Conservation (phyloP, 2,329 filamentous ascomycete species). For the Epicoccum sorghinum region DNA sequence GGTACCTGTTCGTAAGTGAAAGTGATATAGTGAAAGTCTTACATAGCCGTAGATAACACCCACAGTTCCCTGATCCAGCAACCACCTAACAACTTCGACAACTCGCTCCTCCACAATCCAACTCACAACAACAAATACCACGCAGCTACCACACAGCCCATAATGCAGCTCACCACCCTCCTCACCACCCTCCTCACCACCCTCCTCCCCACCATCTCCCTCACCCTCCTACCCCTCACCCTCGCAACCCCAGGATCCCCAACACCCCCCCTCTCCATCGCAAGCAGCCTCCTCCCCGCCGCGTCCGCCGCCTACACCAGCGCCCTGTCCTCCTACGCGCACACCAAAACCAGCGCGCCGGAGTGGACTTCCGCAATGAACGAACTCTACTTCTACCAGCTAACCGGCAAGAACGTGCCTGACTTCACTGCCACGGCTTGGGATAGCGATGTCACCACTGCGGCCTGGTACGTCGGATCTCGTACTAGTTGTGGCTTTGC, state of each 20-base stretch:
- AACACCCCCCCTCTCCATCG: not conserved
- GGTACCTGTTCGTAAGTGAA: too few relatives aligned
- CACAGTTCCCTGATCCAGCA: too few relatives aligned
- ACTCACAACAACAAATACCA: not conserved
- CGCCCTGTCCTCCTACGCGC: constrained; percentile 2
- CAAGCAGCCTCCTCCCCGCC: not conserved
- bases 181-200: constrained; percentile 5
- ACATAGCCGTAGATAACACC: too few relatives aligned
- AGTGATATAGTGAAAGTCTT: too few relatives aligned
- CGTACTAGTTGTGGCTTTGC: too few relatives aligned
- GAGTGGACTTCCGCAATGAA: constrained; percentile 10
- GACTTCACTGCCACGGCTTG: constrained; percentile 13
- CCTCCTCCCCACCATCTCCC: constrained; percentile 2
- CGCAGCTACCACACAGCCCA: not conserved
- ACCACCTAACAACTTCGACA: too few relatives aligned
- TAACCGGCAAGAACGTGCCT: constrained; percentile 12
- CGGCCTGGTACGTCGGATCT: constrained; percentile 8
- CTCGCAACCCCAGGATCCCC: constrained; percentile 3
- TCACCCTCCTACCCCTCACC: too few relatives aligned
- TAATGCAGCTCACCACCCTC: constrained; percentile 6
- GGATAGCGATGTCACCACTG: constrained; percentile 6
- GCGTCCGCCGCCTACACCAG: constrained; percentile 6
- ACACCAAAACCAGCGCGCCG: constrained; percentile 7
- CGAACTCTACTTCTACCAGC: constrained; percentile 7
- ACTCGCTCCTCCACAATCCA: not conserved